Base-by-base conservation (phyloP, 371 early-diverging fungal species). In the Mucor irregularis region DNA sequence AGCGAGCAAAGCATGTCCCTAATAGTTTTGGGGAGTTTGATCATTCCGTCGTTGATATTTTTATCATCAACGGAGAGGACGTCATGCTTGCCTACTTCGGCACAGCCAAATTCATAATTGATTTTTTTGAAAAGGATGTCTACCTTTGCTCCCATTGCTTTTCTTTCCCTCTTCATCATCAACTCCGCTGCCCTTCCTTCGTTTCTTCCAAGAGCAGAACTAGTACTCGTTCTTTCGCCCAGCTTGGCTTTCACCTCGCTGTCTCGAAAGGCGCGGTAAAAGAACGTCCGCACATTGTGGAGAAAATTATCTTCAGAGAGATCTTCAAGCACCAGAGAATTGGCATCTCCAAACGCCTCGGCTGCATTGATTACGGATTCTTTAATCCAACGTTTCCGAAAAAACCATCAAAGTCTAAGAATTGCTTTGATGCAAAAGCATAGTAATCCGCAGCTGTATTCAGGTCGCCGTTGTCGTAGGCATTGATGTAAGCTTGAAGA, bases 21-120 rank as follows among this genome's bases (percentile, higher is more conserved):
- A 3, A 60, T 21, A 5, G 49, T 43, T 38, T 49, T 60, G 8
- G 54, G 54, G 11, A 53, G 42, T 28, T 60, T 60, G 4, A 54
- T 37, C 49, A 44, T 43, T 24, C 57, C 57, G 21, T 49, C 50
- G 35, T 57, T 50, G 8, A 53, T 44, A 22, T 48, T 38, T 52
- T 51, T 35, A 5, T 59, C 59, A 46, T 59, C 59, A n/a, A 59
- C 38, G 37, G 35, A 19, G 30, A 52, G 33, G 21, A 59, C 52
- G 24, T 43, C 37, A 45, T 59, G 47, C 46, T 59, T 59, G 47
- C 39, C 46, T n/a, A 24, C 59, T 59, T 59, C 40, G 28, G 38
- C 39, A 43, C 35, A 59, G 28, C 33, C 59, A 59, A 46, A 38
- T 59, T 52, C 31, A 46, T 47, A 11, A 37, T 24, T n/a, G 38